Conservation (phyloP, 2,329 filamentous ascomycete genomes). For the Grosmannia clavigera region DNA sequence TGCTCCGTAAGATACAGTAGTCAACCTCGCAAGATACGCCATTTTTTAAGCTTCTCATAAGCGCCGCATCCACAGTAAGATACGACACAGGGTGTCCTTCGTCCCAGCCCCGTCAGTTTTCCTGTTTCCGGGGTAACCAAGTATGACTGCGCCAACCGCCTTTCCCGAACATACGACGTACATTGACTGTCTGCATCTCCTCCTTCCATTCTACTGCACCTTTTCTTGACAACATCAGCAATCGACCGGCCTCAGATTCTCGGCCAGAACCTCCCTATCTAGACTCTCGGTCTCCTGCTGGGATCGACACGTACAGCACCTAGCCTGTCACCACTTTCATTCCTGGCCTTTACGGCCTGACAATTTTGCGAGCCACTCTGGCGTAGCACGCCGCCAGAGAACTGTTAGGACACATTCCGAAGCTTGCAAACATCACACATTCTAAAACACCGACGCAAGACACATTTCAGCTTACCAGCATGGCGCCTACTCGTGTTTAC, state of each 20-base stretch:
- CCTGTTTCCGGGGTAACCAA: background rate
- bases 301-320: background rate
- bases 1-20: too few species aligned
- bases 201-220: background rate
- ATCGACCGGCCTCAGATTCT: background rate
- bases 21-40: too few species aligned
- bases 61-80: background rate
- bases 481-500: constrained; percentile 28
- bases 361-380: background rate
- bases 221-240: background rate
- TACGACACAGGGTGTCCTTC: background rate
- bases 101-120: background rate
- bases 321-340: background rate
- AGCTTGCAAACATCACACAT: background rate
- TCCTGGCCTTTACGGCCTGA: background rate
- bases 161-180: background rate
- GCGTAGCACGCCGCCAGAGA: background rate
- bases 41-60: too few species aligned
- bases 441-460: background rate
- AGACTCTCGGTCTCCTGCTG: background rate
- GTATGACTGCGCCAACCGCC: background rate
- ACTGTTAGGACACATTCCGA: background rate
- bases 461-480: constrained; percentile 5
- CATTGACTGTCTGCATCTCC: background rate
- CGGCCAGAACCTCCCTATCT: background rate